A percentile compares a stretch with the other conserved stretches of the same genome.
phyloP scores from a whole-genome alignment of 345 rosid genomes.

The Lumnitzera littorea region DNA sequence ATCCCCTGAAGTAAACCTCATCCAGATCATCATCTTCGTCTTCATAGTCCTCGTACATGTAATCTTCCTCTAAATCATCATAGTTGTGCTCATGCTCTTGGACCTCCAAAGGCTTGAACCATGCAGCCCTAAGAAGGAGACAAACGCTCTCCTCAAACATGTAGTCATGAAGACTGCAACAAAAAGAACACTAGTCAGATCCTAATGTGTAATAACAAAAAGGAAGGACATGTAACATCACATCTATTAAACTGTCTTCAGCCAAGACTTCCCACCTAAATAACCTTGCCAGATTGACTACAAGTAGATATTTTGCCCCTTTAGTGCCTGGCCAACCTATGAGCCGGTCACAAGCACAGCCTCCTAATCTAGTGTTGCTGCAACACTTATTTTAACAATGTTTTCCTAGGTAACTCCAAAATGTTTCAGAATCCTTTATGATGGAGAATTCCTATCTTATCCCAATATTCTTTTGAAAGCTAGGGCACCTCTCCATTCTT shows the following conservation, averaged over 20 bases:
- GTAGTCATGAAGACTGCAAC: constrained; percentile 64
- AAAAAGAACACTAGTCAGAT: background rate
- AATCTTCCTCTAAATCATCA: constrained; percentile 40
- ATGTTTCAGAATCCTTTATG: no score
- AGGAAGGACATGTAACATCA: background rate
- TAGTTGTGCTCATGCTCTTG: constrained; percentile 30
- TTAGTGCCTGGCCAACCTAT: no score
- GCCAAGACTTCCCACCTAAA: no score
- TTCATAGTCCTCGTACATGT: constrained; percentile 39
- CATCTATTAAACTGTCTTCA: background rate
- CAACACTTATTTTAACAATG: no score
- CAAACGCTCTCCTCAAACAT: constrained; percentile 95
- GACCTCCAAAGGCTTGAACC: constrained; percentile 64
- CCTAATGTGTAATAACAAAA: background rate
- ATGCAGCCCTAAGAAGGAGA: constrained; percentile 78
- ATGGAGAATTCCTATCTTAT: no score
- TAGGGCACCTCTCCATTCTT: no score
- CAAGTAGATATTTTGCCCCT: no score
- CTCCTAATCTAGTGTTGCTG: no score
- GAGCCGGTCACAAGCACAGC: no score
- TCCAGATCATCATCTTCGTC: constrained; percentile 45
- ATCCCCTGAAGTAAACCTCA: constrained; percentile 46
- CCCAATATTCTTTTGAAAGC: no score
- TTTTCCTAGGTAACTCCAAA: no score
- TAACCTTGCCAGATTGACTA: no score